Evolutionary conservation across 176 grass and related monocot genomes (phyloP), one percentile per base, ranked within the genome.

Genomic region (Pharus latifolius): DNA sequence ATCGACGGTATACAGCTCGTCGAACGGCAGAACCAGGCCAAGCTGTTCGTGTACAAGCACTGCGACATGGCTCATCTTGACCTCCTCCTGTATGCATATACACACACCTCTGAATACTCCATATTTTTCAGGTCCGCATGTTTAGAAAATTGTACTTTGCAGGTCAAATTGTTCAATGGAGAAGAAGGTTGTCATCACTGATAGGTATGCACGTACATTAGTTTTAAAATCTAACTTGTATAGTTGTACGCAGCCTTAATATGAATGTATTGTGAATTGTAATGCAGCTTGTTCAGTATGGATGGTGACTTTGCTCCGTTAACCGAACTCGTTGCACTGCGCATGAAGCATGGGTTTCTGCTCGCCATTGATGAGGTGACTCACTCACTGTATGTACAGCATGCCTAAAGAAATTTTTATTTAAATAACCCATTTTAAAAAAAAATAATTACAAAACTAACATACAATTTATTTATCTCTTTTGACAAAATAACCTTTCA

Each of bases 301-400:
- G 75, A 85, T 61, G 82, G 82, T 33, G 75, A 85, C 79, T 85
- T 85, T 61, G 74, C 82, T 60, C 74, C 75, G 26, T 50, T 85
- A 42, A 15, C 8, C 18, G n/a, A 85, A 55, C 67, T 85, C 47
- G 61, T 68, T 7, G 49, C 40, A 13, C 80, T 83, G 19, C 70
- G 80, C 46, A 61, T 53, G 56, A 77, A 77, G 43, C 72, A 83
- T 34, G 56, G 55, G 18, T 74, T 85, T 64, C 13, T 85, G 11
- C 62, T 74, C 30, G 82, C 75, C 15, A 74, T 85, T 19, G 75
- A 85, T 59, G 82, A 85, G 24, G 74, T 79, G 46, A 14, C n/a
- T n/a, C n/a, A n/a, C n/a, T n/a, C n/a, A n/a, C n/a, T n/a, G n/a
- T n/a, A n/a, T n/a, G n/a, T n/a, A n/a, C n/a, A n/a, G n/a, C n/a